phyloP scores from a whole-genome alignment of 2,329 filamentous ascomycete species.

The Colletotrichum sp. region DNA sequence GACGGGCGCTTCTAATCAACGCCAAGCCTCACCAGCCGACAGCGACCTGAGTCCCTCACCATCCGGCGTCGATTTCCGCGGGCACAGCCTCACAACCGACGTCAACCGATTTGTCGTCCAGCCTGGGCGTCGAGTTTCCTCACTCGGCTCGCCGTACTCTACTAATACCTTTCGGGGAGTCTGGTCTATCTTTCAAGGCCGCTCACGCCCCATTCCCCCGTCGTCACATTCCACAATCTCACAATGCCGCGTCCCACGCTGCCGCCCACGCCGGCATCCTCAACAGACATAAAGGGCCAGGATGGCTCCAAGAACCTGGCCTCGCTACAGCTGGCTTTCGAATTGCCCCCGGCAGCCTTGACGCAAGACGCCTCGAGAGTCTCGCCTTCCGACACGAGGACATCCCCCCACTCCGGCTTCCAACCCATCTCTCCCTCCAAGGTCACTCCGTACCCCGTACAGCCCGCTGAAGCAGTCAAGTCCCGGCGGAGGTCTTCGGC shows the following conservation, averaged over 20 bases:
- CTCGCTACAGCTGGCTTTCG: slow-evolving; percentile 71
- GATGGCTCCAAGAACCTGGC: slow-evolving; percentile 66
- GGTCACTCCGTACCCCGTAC: slow-evolving; percentile 45
- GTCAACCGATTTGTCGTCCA: not conserved
- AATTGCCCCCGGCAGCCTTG: slow-evolving; percentile 79
- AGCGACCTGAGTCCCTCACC: not conserved
- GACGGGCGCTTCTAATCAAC: not conserved
- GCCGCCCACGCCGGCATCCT: slow-evolving; percentile 80
- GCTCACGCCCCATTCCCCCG: not conserved
- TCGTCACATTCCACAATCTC: not conserved
- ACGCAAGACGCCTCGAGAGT: slow-evolving; percentile 50
- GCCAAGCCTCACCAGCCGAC: slow-evolving; percentile 1
- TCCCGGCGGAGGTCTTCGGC: slow-evolving; percentile 57
- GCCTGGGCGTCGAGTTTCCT: not conserved
- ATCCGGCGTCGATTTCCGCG: not conserved
- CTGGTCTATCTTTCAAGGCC: not conserved
- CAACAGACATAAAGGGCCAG: slow-evolving; percentile 78
- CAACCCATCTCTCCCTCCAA: slow-evolving; percentile 20
- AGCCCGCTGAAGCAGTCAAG: slow-evolving; percentile 57
- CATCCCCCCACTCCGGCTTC: slow-evolving; percentile 24
- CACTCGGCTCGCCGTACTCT: not conserved
- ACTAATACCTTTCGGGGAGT: not conserved
- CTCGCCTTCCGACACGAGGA: slow-evolving; percentile 44
- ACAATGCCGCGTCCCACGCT: slow-evolving; percentile 70
- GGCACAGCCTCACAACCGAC: slow-evolving; percentile 3